Evolutionary conservation across 257 asterid species (phyloP).

Genomic region (Gentiana macrophylla): DNA sequence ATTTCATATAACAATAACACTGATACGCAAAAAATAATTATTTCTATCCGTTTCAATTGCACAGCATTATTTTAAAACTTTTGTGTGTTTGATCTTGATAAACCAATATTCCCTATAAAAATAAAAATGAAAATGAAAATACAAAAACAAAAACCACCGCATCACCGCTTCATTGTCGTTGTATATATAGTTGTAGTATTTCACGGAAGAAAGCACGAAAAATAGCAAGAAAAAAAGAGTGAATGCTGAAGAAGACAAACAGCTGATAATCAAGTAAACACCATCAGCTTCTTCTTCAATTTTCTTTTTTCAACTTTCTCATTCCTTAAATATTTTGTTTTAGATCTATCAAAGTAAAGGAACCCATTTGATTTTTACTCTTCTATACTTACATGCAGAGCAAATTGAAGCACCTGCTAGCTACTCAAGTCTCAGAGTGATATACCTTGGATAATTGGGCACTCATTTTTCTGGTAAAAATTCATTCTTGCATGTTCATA

Average conservation of each 20-base stretch:
- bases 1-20: too few relatives aligned
- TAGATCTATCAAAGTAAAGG: conserved; percentile 40
- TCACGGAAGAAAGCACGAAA: conserved; percentile 5
- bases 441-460: neutral
- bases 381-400: conserved; percentile 3
- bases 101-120: neutral
- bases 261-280: conserved; percentile 46
- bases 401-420: conserved; percentile 8
- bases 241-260: conserved; percentile 52
- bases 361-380: neutral
- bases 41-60: too few relatives aligned
- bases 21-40: too few relatives aligned
- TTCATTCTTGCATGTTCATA: conserved; percentile 2
- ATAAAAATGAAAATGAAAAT: neutral
- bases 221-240: conserved; percentile 38
- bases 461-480: neutral
- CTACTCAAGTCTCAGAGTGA: neutral
- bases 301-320: conserved; percentile 23
- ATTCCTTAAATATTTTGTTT: conserved; percentile 22
- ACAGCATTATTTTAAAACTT: too few relatives aligned
- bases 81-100: too few relatives aligned
- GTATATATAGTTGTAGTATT: neutral
- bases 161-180: neutral
- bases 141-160: neutral
- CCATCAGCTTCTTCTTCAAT: conserved; percentile 11